Base-by-base conservation (phyloP, 1,284 basidiomycete species). In the Prillingera fragicola region DNA sequence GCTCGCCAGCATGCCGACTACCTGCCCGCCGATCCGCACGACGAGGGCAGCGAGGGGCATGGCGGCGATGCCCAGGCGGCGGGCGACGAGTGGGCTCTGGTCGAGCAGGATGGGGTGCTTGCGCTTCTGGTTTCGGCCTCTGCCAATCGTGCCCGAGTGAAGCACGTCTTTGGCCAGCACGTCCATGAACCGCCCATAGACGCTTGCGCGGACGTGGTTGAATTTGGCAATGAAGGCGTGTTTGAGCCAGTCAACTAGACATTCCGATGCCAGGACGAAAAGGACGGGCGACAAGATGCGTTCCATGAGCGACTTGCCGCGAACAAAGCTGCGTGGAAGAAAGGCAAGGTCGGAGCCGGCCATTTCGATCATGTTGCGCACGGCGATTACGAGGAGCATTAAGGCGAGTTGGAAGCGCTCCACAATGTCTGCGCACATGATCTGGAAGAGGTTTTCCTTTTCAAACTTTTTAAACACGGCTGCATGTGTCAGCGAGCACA, bases 211-310 rank as follows among this genome's bases (percentile, higher is more conserved):
- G 42, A 99, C 92, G 62, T 92, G 87, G 59, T 79, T 79, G 69
- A 97, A 97, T 70, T 98, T 98, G 43, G 92, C 94, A 62, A 99
- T 97, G 73, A 98, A 99, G 1, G 94, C 94, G 63, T 99, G 95
- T 65, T 99, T 98, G 47, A 98, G 78, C 95, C 94, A 98, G 69
- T 99, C 95, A 22, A 99, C 95, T 5, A 89, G 71, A 78, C 89
- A 86, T 68, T 99, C 95, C 6, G 90, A 95, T 1, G 83, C 63
- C 62, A 98, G 77, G 3, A 99, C 95, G 5, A 89, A 86, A 34
- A 94, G 55, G 1, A 94, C 90, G 7, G 94, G 94, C 87, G 90
- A 94, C 45, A 91, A 84, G 45, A 95, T 95, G 7, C 86, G 88
- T 79, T 69, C 65, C 0, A 72, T 62, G 21, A 89, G 76, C 52